Conservation (phyloP, 768 basidiomycete species). For the Pulveroboletus ravenelii region DNA sequence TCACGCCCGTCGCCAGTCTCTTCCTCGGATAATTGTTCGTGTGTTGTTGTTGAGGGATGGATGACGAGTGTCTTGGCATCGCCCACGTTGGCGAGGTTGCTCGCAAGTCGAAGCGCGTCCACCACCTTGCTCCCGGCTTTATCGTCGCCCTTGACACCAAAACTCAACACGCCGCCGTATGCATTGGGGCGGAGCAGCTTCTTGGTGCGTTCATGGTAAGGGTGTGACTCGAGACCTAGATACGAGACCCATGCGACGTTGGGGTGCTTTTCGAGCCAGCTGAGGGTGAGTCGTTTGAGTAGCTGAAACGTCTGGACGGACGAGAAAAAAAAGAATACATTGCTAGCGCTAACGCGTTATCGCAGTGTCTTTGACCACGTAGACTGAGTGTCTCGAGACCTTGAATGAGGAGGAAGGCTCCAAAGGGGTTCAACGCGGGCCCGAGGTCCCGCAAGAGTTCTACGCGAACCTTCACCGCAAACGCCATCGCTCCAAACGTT, state of each 20-base stretch:
- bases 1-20: constrained; percentile 51
- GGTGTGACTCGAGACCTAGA: constrained; percentile 60
- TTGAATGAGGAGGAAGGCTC: constrained; percentile 53
- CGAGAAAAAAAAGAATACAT: constrained; percentile 15
- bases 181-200: constrained; percentile 46
- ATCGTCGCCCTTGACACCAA: constrained; percentile 63
- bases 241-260: constrained; percentile 77
- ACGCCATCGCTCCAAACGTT: constrained; percentile 48
- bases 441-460: constrained; percentile 53
- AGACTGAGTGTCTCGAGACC: constrained; percentile 62
- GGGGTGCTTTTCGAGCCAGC: constrained; percentile 59
- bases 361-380: constrained; percentile 53
- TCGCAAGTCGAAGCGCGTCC: constrained; percentile 66
- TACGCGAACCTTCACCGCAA: constrained; percentile 47
- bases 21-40: constrained; percentile 47
- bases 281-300: neutral
- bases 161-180: constrained; percentile 73
- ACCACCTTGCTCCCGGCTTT: constrained; percentile 55
- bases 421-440: constrained; percentile 50
- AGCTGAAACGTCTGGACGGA: neutral
- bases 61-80: constrained; percentile 62
- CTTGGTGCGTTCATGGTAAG: constrained; percentile 55
- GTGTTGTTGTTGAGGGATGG: constrained; percentile 55
- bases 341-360: constrained; percentile 54
- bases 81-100: constrained; percentile 70